Evolutionary conservation across 2,329 filamentous ascomycete species (phyloP), one percentile per base, ranked within the genome.

Genomic region (Penicillium occitanis): DNA sequence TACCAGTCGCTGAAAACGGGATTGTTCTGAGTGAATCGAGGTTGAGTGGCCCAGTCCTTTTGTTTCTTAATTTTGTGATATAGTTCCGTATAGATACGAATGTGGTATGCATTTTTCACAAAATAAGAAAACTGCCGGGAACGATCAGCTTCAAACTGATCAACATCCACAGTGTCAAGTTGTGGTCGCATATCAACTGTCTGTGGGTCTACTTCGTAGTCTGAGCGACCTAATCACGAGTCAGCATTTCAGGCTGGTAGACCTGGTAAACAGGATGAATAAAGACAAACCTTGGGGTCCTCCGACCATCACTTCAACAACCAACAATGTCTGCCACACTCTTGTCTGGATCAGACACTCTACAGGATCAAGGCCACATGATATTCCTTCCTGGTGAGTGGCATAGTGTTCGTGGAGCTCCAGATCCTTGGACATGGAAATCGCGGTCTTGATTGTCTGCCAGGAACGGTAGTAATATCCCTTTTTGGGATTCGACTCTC

Each of bases 381-480:
- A 77, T 63, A 85, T 86, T 25, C 90, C 91, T 62, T 87, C 86
- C 69, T 89, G 85, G 76, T 98, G 95, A 53, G 89, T 87, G 66
- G 91, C 88, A 68, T 88, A 88, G 78, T 98, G 94, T 69, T 97
- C 92, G 74, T 97, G 89, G 5, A 98, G 82, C 22, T 93, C 92
- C 37, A 98, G 83, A 74, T 97, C 94, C 73, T 96, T 95, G 30
- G 88, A 92, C 92, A 98, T 97, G 57, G 93, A 90, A 7, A 96
- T 90, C 69, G 94, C 92, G 68, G 93, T 92, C 63, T 97, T 94
- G 22, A 96, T 88, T 5, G 91, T 92, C 88, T 97, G 96, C 94
- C 95, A 98, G 0, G 95, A 98, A 44, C 94, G 89, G 79, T 95
- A 98, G 77, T 95, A 98, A 75, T 98, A 98, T 0, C 95, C 95